Percentiles rank a stretch among this genome's conserved stretches.
These are phyloP conservation scores for Syzygium aqueum DNA, from an alignment of 345 rosid genomes.

Conservation along the genomic window DNA sequence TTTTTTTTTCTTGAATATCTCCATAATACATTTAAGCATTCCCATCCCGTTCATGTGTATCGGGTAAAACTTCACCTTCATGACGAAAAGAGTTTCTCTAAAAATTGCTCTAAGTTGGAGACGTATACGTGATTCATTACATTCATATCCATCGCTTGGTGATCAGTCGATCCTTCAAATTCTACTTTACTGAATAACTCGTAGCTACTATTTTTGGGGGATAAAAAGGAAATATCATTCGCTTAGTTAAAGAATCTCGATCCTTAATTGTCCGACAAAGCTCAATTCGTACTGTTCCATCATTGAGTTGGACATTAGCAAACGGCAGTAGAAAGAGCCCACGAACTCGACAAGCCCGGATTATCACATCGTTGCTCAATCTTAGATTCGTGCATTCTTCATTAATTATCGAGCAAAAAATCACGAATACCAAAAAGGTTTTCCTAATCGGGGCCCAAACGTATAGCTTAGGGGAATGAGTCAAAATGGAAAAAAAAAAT, in stretches of 20 bases:
- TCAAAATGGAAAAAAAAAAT: background rate
- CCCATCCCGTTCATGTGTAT: background rate
- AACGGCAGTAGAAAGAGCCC: background rate
- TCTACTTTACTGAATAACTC: background rate
- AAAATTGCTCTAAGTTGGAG: background rate
- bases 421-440: background rate
- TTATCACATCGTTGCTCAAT: background rate
- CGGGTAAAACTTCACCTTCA: background rate
- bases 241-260: background rate
- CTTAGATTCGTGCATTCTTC: background rate
- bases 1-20: background rate
- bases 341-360: background rate
- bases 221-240: background rate
- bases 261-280: background rate
- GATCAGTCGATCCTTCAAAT: background rate
- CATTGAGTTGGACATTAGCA: background rate
- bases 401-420: background rate
- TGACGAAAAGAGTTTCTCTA: background rate
- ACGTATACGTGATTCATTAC: background rate
- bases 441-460: background rate
- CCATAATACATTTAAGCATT: background rate
- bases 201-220: background rate
- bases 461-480: background rate
- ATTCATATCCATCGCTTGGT: background rate
- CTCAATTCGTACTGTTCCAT: background rate